Evolutionary conservation across 2,329 filamentous ascomycete genomes (phyloP).

Genomic region (Diplodia mutila): DNA sequence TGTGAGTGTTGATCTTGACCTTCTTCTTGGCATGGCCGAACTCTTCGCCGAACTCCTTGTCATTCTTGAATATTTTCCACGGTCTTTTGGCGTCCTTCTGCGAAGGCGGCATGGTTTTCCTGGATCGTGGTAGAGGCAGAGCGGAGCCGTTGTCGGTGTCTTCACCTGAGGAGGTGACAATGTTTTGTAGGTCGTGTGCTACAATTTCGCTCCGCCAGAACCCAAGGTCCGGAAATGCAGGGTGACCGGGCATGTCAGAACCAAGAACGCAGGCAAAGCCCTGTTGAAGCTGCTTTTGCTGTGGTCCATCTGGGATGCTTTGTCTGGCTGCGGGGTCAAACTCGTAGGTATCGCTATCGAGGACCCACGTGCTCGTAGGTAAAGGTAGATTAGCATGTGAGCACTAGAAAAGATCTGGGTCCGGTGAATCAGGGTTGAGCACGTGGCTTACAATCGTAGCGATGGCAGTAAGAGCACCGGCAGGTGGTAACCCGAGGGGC

Average conservation of each 20-base stretch:
- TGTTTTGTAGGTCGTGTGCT: not conserved
- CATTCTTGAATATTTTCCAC: not conserved
- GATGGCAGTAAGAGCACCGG: not conserved
- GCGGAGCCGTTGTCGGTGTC: not conserved
- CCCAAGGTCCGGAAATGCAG: not conserved
- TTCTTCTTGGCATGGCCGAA: not conserved
- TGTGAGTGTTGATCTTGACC: not conserved
- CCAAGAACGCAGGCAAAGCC: not conserved
- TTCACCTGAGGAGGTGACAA: not conserved
- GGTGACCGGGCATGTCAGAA: not conserved
- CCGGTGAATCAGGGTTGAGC: not conserved
- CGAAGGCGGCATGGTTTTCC: not conserved
- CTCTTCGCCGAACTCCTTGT: conserved; percentile 6
- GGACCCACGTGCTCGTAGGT: conserved; percentile 4
- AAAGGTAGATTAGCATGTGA: not conserved
- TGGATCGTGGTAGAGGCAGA: not conserved
- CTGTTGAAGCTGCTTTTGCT: not conserved
- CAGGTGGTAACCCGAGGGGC: not conserved
- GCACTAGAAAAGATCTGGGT: not conserved
- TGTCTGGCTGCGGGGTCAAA: not conserved
- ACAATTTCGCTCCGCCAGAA: conserved; percentile 3
- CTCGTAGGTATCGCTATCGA: not conserved
- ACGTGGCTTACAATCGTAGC: conserved; percentile 1
- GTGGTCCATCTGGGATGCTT: not conserved
- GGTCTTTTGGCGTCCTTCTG: not conserved